Base-by-base conservation (phyloP, 176 grass and related monocot genomes). In the Oryza meridionalis region DNA sequence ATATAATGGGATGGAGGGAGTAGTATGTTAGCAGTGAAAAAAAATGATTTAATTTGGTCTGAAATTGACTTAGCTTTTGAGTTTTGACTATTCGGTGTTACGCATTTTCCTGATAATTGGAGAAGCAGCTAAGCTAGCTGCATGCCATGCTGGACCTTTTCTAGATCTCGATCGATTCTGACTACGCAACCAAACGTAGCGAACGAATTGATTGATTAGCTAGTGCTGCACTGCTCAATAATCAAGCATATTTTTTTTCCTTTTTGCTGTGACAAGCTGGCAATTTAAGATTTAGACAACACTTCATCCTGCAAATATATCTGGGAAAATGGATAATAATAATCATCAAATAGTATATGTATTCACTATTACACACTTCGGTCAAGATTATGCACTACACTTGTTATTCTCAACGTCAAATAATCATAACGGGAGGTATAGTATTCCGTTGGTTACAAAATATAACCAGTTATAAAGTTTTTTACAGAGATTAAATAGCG, bases 131-230 rank as follows among this genome's bases (percentile, higher is more conserved):
- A 31, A 65, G 50, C 42, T 35, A 8, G 49, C 49, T 51, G 49
- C 53, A 58, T 58, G 53, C 1, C 17, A 19, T 19, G 7, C 32
- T 67, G 59, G 77, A 67, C 69, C 45, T 67, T 81, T 75, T 81
- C 45, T 33, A 67, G 43, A 73, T 25, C 22, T 17, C 77, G 67
- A 22, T 42, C 84, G 55, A 42, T 53, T 70, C 24, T 26, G 55
- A 78, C 47, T 10, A 51, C 32, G 43, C 35, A 63, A 85, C 26
- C 75, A 43, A 77, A 77, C 17, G 22, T 11, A 21, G 25, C 19
- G 9, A 43, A 40, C 6, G 11, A 16, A 35, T 38, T 58, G 53
- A 69, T 14, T 13, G 46, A 15, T 26, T 47, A 24, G 46, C 25
- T 25, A 27, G 6, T 9, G 11, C 43, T 9, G 24, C 70, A 16